Evolutionary conservation across 805 yeast species (phyloP).

Genomic region (Naumovozyma baii): DNA sequence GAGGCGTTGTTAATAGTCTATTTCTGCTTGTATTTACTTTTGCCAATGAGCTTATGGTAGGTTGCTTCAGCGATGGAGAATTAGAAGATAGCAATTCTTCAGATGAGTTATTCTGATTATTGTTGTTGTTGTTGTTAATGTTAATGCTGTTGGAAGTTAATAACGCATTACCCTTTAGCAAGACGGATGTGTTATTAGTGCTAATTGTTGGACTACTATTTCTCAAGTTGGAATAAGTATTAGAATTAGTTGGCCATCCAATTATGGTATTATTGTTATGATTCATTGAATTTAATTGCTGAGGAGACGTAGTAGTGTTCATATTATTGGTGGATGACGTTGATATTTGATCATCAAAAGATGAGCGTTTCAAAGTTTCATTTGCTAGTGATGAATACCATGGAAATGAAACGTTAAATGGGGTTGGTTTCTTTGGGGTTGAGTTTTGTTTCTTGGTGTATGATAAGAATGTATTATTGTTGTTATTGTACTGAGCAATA

Average conservation of each 20-base stretch:
- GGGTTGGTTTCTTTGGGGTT: constrained; percentile 5
- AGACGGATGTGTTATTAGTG: not conserved
- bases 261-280: not conserved
- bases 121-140: constrained; percentile 5
- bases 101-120: not conserved
- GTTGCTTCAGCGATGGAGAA: constrained; percentile 10
- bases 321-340: not conserved
- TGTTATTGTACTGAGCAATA: not conserved
- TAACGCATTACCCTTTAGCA: not conserved
- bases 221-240: not conserved
- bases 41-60: constrained; percentile 9
- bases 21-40: constrained; percentile 7
- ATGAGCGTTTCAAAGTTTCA: not conserved
- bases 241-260: not conserved
- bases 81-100: not conserved
- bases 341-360: not conserved
- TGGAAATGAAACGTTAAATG: constrained; percentile 7
- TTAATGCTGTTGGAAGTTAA: not conserved
- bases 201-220: not conserved
- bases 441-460: constrained; percentile 1
- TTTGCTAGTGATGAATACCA: constrained; percentile 5
- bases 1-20: constrained; percentile 20
- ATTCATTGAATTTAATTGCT: no score
- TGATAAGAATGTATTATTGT: not conserved
- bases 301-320: not conserved